Conservation (phyloP, 1,139 yeast species). For the Eremothecium coryli region DNA sequence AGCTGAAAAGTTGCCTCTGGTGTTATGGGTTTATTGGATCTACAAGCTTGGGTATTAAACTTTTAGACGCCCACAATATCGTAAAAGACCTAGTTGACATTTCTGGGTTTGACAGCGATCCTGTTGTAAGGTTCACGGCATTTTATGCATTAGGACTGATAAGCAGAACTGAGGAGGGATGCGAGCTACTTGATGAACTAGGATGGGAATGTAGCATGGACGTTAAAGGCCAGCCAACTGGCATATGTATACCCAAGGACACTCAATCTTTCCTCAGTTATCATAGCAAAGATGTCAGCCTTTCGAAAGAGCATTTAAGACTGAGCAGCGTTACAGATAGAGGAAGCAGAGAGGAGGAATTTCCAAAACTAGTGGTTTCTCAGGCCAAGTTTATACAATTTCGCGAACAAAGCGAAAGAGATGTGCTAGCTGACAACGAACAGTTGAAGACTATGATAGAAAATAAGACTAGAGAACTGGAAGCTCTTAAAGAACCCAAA, state of each 20-base stretch:
- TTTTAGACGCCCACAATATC: slow-evolving; percentile 54
- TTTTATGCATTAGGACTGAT: slow-evolving; percentile 71
- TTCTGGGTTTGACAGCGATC: slow-evolving; percentile 45
- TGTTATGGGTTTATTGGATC: slow-evolving; percentile 78
- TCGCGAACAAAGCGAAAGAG: slow-evolving; percentile 2
- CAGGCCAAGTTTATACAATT: slow-evolving; percentile 1
- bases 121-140: slow-evolving; percentile 67
- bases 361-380: slow-evolving; percentile 2
- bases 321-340: neutral
- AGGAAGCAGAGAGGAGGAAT: neutral
- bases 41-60: slow-evolving; percentile 54
- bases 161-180: slow-evolving; percentile 66
- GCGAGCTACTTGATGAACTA: slow-evolving; percentile 74
- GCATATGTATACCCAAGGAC: slow-evolving; percentile 46
- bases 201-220: slow-evolving; percentile 64
- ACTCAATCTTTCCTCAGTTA: slow-evolving; percentile 16
- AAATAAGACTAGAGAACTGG: slow-evolving; percentile 6
- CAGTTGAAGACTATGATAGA: slow-evolving; percentile 8
- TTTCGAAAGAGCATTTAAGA: neutral
- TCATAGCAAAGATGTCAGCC: neutral
- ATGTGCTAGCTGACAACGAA: slow-evolving; percentile 2
- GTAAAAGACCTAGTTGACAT: slow-evolving; percentile 47
- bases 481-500: neutral
- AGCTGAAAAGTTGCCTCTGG: slow-evolving; percentile 74
- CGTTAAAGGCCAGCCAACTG: slow-evolving; percentile 43